Base-by-base conservation (phyloP, 106 monocot genomes). In the Agapanthus africanus region DNA sequence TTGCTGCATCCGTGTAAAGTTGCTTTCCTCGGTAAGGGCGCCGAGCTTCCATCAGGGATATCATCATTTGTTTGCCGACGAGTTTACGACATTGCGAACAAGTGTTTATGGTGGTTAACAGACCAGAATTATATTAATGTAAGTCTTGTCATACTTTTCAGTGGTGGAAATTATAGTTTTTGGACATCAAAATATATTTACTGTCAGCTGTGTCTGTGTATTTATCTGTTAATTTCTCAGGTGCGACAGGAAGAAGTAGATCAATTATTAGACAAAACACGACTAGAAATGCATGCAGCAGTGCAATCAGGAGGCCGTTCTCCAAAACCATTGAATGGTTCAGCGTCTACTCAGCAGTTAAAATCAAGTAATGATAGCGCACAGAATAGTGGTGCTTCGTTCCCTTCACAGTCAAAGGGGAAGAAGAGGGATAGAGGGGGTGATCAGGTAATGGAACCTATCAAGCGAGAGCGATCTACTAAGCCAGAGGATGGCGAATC, bases 91-190 rank as follows among this genome's bases (percentile, higher is more conserved):
- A 84, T 84, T 70, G 80, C 77, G 38, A 84, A 87, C 77, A 92
- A 84, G 82, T 92, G 95, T 79, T 89, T 97, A 77, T 97, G 91
- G 91, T 92, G 89, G 91, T 67, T 92, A 67, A 97, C 88, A 37
- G 91, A 97, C 74, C 77, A 92, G 79, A 91, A 97, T 80, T 97
- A 89, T 74, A 84, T 92, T n/a, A 88, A 89, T 84, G 95, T 97
- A 84, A 88, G 80, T 65, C 30, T 36, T 44, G 7, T 11, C 15
- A 38, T 62, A n/a, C n/a, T n/a, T n/a, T n/a, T n/a, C n/a, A n/a
- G n/a, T n/a, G n/a, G n/a, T n/a, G 47, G 4, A 56, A 10, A 30
- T 18, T 54, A 7, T 14, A 13, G 65, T 62, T 1, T 41, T 30
- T 40, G n/a, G n/a, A n/a, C n/a, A n/a, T n/a, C n/a, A n/a, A n/a